A percentile compares a stretch with the other conserved stretches of the same genome.
Evolutionary conservation across 1,284 basidiomycete species (phyloP).

Genomic region (Pulchroboletus neoregius): DNA sequence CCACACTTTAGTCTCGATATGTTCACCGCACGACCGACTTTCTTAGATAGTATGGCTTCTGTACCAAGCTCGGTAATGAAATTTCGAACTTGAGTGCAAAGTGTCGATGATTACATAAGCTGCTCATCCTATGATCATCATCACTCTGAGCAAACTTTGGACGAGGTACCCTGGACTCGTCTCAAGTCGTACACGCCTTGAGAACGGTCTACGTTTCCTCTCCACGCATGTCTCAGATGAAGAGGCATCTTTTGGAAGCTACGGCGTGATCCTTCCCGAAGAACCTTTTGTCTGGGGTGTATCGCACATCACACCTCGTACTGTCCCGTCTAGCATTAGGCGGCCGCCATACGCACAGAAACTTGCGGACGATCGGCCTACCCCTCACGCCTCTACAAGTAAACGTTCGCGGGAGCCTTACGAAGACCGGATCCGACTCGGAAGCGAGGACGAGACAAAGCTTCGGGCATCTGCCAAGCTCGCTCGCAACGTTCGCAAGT

Average conservation of each 20-base stretch:
- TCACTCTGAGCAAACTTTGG: too few relatives aligned
- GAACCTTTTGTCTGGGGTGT: slow-evolving; percentile 66
- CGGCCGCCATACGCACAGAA: slow-evolving; percentile 55
- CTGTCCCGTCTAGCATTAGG: slow-evolving; percentile 56
- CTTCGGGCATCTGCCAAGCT: slow-evolving; percentile 59
- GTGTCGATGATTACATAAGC: too few relatives aligned
- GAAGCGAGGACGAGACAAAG: slow-evolving; percentile 51
- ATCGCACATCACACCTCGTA: slow-evolving; percentile 53
- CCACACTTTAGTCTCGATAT: too few relatives aligned
- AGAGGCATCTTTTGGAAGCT: slow-evolving; percentile 46
- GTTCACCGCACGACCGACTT: too few relatives aligned
- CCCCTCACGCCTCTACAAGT: slow-evolving; percentile 10
- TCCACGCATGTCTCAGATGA: slow-evolving; percentile 10
- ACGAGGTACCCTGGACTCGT: too few relatives aligned
- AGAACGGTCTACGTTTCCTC: slow-evolving; percentile 5
- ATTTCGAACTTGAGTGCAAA: too few relatives aligned
- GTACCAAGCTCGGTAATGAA: too few relatives aligned
- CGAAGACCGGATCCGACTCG: slow-evolving; percentile 48
- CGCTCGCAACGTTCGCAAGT: slow-evolving; percentile 59
- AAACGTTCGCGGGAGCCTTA: slow-evolving; percentile 28
- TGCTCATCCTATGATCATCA: too few relatives aligned
- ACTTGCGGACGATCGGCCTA: slow-evolving; percentile 3
- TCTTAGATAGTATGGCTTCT: too few relatives aligned
- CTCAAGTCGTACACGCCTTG: background rate
- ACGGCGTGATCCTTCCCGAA: slow-evolving; percentile 60